phyloP scores from a whole-genome alignment of 2,329 filamentous ascomycete genomes.

The Aureobasidium namibiae region DNA sequence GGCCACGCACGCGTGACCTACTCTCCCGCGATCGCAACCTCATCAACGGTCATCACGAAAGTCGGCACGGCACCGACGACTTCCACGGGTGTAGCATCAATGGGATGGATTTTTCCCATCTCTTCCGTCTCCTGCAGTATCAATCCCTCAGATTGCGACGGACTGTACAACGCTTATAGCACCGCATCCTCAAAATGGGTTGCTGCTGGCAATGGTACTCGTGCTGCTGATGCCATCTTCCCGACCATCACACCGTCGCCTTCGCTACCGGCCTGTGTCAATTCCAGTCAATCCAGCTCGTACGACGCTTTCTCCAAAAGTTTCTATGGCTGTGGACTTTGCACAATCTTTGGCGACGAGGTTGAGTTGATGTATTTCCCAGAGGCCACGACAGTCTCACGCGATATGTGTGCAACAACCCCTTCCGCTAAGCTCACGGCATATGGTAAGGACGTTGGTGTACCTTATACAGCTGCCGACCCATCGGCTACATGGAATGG shows the following conservation, averaged over 20 bases:
- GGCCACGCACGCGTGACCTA: conserved; percentile 22
- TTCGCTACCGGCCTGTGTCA: conserved; percentile 20
- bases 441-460: conserved; percentile 18
- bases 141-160: conserved; percentile 22
- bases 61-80: conserved; percentile 13
- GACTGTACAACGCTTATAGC: conserved; percentile 22
- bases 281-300: conserved; percentile 15
- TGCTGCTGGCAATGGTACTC: conserved; percentile 11
- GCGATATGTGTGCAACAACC: conserved; percentile 24
- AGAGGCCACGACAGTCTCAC: conserved; percentile 17
- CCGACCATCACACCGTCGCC: conserved; percentile 17
- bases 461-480: conserved; percentile 20
- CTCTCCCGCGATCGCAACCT: conserved; percentile 19
- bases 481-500: conserved; percentile 15
- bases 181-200: conserved; percentile 15
- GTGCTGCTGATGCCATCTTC: background rate
- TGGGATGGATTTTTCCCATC: conserved; percentile 14
- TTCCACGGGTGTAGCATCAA: conserved; percentile 12
- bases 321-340: conserved; percentile 23
- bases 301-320: conserved; percentile 13
- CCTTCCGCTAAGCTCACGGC: conserved; percentile 20
- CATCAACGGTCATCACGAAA: conserved; percentile 14
- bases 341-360: conserved; percentile 24
- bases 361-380: conserved; percentile 26
- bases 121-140: conserved; percentile 21